These are phyloP conservation scores for Nadsonia starkeyi-henricii DNA, from an alignment of 1,139 yeast genomes.

Conservation along the genomic window DNA sequence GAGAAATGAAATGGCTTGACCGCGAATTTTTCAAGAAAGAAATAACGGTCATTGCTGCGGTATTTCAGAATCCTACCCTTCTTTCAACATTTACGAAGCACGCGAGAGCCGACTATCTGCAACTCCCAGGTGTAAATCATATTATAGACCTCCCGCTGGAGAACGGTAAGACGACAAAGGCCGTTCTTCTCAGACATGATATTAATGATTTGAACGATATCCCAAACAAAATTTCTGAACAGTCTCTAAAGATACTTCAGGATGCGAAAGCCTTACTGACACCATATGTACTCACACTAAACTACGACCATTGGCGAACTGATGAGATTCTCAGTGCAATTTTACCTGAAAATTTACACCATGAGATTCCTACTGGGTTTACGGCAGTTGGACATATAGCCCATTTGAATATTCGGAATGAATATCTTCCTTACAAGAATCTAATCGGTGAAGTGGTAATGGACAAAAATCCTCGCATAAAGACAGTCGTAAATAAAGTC, in stretches of 20 bases:
- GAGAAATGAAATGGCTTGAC: conserved; percentile 54
- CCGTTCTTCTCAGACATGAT: conserved; percentile 47
- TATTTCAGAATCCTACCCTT: conserved; percentile 55
- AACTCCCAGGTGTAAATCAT: conserved; percentile 51
- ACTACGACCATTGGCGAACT: conserved; percentile 76
- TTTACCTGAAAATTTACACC: conserved; percentile 55
- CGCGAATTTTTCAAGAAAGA: conserved; percentile 43
- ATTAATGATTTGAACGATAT: conserved; percentile 31
- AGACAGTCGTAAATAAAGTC: conserved; percentile 89
- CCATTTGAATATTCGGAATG: conserved; percentile 73
- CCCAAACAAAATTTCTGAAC: conserved; percentile 27
- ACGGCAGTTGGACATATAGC: conserved; percentile 95
- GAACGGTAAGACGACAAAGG: conserved; percentile 30
- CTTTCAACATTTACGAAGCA: conserved; percentile 31
- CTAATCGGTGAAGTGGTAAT: conserved; percentile 82
- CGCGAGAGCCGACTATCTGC: conserved; percentile 42
- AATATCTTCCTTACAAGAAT: conserved; percentile 67
- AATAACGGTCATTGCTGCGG: conserved; percentile 50
- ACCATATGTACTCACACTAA: conserved; percentile 44
- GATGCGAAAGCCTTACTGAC: conserved; percentile 34
- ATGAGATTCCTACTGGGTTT: conserved; percentile 79
- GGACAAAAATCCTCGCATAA: conserved; percentile 69
- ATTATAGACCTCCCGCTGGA: conserved; percentile 33
- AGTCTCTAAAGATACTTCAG: conserved; percentile 32
- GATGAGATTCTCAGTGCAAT: conserved; percentile 73